Percentiles rank a stretch among this genome's conserved stretches.
phyloP scores from a whole-genome alignment of 2,329 filamentous ascomycete species.

The Epichloe sibirici region DNA sequence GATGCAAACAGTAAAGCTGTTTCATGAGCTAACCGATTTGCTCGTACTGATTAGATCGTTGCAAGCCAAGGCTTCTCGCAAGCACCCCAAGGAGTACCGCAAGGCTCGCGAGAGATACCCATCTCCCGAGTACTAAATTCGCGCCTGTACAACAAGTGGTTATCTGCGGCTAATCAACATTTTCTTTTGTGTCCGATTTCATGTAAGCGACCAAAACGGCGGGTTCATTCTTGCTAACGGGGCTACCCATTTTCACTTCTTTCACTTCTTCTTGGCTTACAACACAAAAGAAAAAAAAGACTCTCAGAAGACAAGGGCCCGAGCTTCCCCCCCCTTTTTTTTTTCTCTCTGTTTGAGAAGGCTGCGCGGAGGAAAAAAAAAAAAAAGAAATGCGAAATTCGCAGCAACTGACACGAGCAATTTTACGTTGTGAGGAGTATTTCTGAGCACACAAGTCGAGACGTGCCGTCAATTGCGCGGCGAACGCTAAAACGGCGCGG shows the following conservation, averaged over 20 bases:
- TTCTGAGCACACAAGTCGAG: conserved; percentile 5
- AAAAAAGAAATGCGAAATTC: too few relatives aligned
- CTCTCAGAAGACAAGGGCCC: too few relatives aligned
- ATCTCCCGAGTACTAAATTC: conserved; percentile 48
- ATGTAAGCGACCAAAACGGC: neutral
- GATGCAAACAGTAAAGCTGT: neutral
- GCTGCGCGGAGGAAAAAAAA: neutral
- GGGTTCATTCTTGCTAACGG: neutral
- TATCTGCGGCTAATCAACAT: neutral
- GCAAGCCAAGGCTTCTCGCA: conserved; percentile 60
- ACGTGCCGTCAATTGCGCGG: conserved; percentile 18
- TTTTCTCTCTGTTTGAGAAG: neutral
- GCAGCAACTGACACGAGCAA: neutral
- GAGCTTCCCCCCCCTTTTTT: neutral
- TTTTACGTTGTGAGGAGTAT: neutral
- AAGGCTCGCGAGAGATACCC: conserved; percentile 57
- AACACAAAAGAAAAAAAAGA: neutral
- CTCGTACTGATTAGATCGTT: conserved; percentile 29
- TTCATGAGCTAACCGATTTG: neutral
- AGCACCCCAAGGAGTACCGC: conserved; percentile 56
- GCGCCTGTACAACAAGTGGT: conserved; percentile 4
- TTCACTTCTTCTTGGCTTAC: neutral
- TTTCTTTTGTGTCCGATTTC: neutral
- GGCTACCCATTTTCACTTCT: neutral
- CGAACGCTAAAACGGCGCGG: conserved; percentile 14